Conservation (phyloP, 1,284 basidiomycete genomes). For the Clitocybe nebularis region DNA sequence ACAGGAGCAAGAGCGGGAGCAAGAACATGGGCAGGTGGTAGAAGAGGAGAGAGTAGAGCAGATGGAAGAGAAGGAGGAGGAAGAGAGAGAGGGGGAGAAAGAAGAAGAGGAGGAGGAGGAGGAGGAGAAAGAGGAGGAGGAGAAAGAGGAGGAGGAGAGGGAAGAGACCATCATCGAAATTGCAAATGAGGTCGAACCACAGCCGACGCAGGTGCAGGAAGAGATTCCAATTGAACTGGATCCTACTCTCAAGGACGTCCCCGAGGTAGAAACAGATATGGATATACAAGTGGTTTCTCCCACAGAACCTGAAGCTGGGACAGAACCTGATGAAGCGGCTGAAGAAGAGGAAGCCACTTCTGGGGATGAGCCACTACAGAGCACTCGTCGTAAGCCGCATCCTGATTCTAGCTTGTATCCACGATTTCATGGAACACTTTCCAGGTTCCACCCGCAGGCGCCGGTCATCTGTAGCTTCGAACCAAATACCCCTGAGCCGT, state of each 20-base stretch:
- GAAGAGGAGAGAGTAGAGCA: constrained; percentile 11
- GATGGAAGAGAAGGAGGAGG: constrained; percentile 18
- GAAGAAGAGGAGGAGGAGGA: constrained; percentile 12
- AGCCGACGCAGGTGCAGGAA: constrained; percentile 3
- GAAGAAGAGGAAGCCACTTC: constrained; percentile 24
- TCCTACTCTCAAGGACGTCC: neutral
- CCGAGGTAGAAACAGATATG: constrained; percentile 2
- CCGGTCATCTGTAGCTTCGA: constrained; percentile 28
- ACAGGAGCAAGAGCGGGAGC: constrained; percentile 1
- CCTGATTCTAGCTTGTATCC: neutral
- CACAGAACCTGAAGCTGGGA: constrained; percentile 14
- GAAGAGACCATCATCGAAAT: neutral
- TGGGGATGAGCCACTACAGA: constrained; percentile 27
- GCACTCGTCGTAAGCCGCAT: constrained; percentile 29
- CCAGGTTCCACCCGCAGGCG: constrained; percentile 34
- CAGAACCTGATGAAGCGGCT: constrained; percentile 25
- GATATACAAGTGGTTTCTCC: constrained; percentile 2
- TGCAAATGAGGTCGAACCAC: neutral
- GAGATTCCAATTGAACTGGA: constrained; percentile 8
- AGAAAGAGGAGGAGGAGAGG: constrained; percentile 10
- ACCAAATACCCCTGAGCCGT: constrained; percentile 22
- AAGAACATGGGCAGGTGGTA: constrained; percentile 8
- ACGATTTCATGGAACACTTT: too few species aligned
- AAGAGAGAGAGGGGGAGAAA: constrained; percentile 20
- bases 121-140: constrained; percentile 8